Conservation (phyloP, 1,284 basidiomycete genomes). For the Leccinum variabile region DNA sequence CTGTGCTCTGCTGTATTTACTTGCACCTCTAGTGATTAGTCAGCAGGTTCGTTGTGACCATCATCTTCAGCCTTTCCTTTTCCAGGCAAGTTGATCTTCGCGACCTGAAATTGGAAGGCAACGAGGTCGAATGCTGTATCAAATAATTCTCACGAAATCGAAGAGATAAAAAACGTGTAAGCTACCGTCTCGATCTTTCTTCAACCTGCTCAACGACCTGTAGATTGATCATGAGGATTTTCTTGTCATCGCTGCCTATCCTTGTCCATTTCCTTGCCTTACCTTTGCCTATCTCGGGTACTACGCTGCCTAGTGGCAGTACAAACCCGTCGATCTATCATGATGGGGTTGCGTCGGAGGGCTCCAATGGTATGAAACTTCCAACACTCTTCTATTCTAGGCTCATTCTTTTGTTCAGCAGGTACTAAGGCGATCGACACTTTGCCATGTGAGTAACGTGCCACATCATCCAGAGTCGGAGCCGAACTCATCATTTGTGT, state of each 20-base stretch:
- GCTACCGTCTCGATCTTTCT: no score
- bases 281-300: background rate
- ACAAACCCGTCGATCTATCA: background rate
- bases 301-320: background rate
- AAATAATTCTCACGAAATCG: background rate
- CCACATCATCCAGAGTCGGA: background rate
- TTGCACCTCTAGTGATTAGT: no score
- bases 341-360: background rate
- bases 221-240: background rate
- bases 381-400: background rate
- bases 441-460: slow-evolving; percentile 7
- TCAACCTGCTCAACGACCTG: background rate
- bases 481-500: background rate
- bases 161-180: background rate
- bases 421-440: background rate
- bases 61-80: background rate
- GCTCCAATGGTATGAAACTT: background rate
- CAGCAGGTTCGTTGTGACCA: no score
- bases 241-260: background rate
- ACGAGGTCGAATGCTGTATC: background rate
- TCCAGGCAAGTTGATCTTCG: background rate
- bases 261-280: background rate
- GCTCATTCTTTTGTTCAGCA: background rate
- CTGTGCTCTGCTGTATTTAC: no score
- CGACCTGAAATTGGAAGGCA: background rate